Conservation (phyloP, 768 basidiomycete species). For the Trametes villosa region DNA sequence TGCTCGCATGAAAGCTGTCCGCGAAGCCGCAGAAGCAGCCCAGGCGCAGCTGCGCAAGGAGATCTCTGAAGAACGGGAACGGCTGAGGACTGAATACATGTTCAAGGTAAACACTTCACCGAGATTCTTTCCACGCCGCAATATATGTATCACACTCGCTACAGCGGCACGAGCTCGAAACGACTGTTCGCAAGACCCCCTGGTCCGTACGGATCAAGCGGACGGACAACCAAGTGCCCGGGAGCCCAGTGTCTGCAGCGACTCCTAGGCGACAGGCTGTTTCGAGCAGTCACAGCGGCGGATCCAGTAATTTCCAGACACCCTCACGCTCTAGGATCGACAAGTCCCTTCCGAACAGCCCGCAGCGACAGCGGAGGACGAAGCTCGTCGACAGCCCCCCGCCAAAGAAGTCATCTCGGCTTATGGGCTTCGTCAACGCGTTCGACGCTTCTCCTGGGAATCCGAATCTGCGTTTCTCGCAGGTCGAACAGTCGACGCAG, state of each 20-base stretch:
- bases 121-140: neutral
- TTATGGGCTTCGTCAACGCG: slow-evolving; percentile 35
- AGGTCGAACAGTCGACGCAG: slow-evolving; percentile 16
- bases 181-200: slow-evolving; percentile 53
- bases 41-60: slow-evolving; percentile 61
- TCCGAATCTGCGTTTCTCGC: slow-evolving; percentile 12
- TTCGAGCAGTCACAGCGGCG: slow-evolving; percentile 29
- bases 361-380: neutral
- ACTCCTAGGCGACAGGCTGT: slow-evolving; percentile 46
- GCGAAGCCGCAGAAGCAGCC: slow-evolving; percentile 62
- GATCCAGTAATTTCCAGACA: slow-evolving; percentile 40
- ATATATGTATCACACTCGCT: neutral
- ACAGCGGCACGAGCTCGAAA: slow-evolving; percentile 73
- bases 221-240: slow-evolving; percentile 40
- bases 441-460: slow-evolving; percentile 23
- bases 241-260: slow-evolving; percentile 45
- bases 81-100: slow-evolving; percentile 65
- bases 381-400: slow-evolving; percentile 6
- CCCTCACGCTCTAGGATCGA: slow-evolving; percentile 44
- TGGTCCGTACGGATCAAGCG: slow-evolving; percentile 50
- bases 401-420: slow-evolving; percentile 27
- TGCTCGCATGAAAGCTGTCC: slow-evolving; percentile 57
- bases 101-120: slow-evolving; percentile 57
- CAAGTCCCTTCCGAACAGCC: slow-evolving; percentile 24
- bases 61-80: slow-evolving; percentile 69